phyloP scores from a whole-genome alignment of 495 filamentous ascomycete genomes.

The Penicillium fimorum region DNA sequence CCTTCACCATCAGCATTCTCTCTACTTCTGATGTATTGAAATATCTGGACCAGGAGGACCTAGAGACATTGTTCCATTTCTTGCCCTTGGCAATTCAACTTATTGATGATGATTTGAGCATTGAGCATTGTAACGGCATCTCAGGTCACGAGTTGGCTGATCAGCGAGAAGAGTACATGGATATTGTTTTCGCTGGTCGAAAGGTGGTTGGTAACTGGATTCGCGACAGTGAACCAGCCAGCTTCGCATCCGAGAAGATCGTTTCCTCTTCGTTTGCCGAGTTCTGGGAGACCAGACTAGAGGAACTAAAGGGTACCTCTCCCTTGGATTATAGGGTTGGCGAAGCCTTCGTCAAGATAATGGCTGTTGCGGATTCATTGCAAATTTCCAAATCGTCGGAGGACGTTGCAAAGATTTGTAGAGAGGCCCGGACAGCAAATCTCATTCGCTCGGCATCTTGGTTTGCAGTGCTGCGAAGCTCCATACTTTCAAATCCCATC shows the following conservation, averaged over 20 bases:
- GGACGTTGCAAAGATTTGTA: constrained; percentile 36
- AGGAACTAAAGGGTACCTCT: constrained; percentile 29
- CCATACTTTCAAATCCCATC: constrained; percentile 36
- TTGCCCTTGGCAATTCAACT: constrained; percentile 57
- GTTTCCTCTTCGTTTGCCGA: constrained; percentile 28
- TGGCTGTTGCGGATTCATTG: constrained; percentile 28
- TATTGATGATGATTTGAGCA: constrained; percentile 61
- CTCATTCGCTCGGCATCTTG: constrained; percentile 41
- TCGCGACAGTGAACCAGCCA: constrained; percentile 22
- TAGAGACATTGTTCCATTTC: constrained; percentile 44
- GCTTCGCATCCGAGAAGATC: constrained; percentile 12
- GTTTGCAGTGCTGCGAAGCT: constrained; percentile 35
- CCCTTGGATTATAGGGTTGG: constrained; percentile 40
- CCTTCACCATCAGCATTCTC: constrained; percentile 61
- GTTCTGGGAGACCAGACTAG: constrained; percentile 40
- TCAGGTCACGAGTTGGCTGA: constrained; percentile 48
- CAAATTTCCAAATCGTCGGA: constrained; percentile 30
- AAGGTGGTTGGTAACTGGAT: constrained; percentile 52
- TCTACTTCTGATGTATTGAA: constrained; percentile 28
- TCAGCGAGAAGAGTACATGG: constrained; percentile 57
- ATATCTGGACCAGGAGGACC: constrained; percentile 31
- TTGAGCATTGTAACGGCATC: constrained; percentile 56
- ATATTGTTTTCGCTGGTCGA: constrained; percentile 58
- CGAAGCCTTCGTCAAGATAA: constrained; percentile 44
- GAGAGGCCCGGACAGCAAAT: constrained; percentile 38